phyloP scores from a whole-genome alignment of 1,284 basidiomycete genomes.

The Coniophora puteana region DNA sequence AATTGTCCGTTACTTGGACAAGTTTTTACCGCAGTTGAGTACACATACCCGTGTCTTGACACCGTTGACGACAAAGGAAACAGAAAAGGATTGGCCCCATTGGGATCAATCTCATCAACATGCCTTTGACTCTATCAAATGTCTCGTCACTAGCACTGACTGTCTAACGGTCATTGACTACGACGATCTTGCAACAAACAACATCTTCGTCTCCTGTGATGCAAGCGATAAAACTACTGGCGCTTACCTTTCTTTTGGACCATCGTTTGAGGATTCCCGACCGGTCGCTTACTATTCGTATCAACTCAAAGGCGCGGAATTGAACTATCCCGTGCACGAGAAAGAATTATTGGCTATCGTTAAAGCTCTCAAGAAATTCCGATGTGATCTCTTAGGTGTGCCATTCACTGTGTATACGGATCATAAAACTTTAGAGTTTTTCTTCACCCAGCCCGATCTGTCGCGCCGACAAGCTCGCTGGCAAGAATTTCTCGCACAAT shows the following conservation, averaged over 20 bases:
- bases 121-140: constrained; percentile 38
- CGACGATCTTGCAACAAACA: constrained; percentile 21
- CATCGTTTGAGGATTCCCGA: constrained; percentile 22
- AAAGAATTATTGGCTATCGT: constrained; percentile 34
- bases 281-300: constrained; percentile 32
- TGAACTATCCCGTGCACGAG: constrained; percentile 36
- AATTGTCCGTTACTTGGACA: constrained; percentile 29
- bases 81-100: constrained; percentile 21
- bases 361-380: constrained; percentile 31
- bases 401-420: constrained; percentile 33
- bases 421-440: constrained; percentile 35
- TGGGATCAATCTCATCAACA: constrained; percentile 25
- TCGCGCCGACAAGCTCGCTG: constrained; percentile 32
- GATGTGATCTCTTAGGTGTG: constrained; percentile 26
- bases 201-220: constrained; percentile 35
- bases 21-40: constrained; percentile 31
- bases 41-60: constrained; percentile 28
- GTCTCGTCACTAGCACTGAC: constrained; percentile 19
- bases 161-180: constrained; percentile 32
- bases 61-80: constrained; percentile 26
- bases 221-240: constrained; percentile 30
- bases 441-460: constrained; percentile 31
- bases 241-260: constrained; percentile 28
- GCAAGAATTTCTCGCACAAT: constrained; percentile 34
- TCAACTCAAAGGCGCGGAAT: constrained; percentile 24